Percentiles rank a stretch among this genome's conserved stretches.
Conservation (phyloP, 169 alveolate species). For the Cryptosporidium xiaoi region DNA sequence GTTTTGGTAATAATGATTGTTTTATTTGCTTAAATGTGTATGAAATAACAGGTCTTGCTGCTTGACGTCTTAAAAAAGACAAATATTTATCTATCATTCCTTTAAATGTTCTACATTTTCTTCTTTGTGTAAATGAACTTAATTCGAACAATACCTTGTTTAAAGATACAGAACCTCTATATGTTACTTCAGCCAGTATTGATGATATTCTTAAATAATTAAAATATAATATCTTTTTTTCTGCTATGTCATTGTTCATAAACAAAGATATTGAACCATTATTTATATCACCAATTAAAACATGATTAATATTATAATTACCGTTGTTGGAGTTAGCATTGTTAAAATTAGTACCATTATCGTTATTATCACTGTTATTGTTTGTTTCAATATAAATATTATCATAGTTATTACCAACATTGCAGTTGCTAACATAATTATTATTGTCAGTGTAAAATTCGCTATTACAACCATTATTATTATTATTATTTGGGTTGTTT, state of each 20-base stretch:
- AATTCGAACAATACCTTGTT: constrained; percentile 56
- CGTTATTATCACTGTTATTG: background rate
- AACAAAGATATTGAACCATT: background rate
- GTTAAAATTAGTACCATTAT: background rate
- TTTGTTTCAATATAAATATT: background rate
- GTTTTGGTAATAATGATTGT: constrained; percentile 60
- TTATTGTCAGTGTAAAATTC: too few relatives aligned
- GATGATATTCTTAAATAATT: constrained; percentile 62
- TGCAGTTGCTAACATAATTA: background rate
- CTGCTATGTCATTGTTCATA: background rate
- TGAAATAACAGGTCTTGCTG: constrained; percentile 63
- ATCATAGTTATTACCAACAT: background rate
- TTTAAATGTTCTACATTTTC: constrained; percentile 43
- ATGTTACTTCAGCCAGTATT: constrained; percentile 65
- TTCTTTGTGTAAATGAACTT: constrained; percentile 63
- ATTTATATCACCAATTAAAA: background rate
- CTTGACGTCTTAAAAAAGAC: constrained; percentile 57
- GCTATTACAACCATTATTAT: background rate
- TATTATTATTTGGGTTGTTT: background rate
- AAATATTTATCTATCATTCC: constrained; percentile 63
- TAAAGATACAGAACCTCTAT: constrained; percentile 62
- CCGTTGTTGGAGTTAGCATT: background rate
- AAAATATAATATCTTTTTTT: constrained; percentile 55
- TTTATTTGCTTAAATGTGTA: constrained; percentile 61
- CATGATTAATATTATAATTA: background rate